phyloP scores from a whole-genome alignment of 768 basidiomycete genomes.

The Termitomyces heimii region DNA sequence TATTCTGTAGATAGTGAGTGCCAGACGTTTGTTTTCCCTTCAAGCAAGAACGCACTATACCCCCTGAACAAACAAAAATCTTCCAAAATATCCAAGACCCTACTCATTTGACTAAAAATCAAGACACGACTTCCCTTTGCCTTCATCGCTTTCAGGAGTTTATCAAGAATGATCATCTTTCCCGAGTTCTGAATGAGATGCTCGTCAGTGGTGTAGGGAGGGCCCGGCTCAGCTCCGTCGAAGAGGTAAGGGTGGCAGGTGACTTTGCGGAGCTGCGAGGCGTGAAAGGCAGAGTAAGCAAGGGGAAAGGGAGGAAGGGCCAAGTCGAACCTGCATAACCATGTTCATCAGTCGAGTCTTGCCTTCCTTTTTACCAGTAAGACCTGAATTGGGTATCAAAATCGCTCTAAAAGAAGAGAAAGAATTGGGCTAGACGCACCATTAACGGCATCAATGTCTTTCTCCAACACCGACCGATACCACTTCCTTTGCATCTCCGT shows the following conservation, averaged over 20 bases:
- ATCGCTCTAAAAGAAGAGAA: not conserved
- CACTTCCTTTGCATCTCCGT: slow-evolving; percentile 98
- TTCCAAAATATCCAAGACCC: slow-evolving; percentile 96
- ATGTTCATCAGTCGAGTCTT: slow-evolving; percentile 98
- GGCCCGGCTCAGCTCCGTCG: slow-evolving; percentile 97
- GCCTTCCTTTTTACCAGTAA: slow-evolving; percentile 97
- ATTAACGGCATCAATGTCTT: slow-evolving; percentile 98
- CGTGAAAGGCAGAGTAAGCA: not conserved
- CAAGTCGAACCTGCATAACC: slow-evolving; percentile 87
- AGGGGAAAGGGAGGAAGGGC: not conserved
- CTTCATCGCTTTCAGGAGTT: slow-evolving; percentile 82
- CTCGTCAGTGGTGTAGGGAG: slow-evolving; percentile 97
- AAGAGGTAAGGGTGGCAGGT: slow-evolving; percentile 91
- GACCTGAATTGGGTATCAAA: slow-evolving; percentile 35
- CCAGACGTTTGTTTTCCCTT: not conserved
- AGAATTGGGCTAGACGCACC: slow-evolving; percentile 36
- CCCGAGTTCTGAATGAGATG: slow-evolving; percentile 92
- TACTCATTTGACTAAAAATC: slow-evolving; percentile 99
- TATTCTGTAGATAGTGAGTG: slow-evolving; percentile 53
- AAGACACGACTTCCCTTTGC: slow-evolving; percentile 90
- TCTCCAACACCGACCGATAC: slow-evolving; percentile 94
- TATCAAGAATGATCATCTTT: slow-evolving; percentile 98
- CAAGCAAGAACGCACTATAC: slow-evolving; percentile 58
- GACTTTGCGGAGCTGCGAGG: slow-evolving; percentile 64
- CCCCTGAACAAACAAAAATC: slow-evolving; percentile 92